Percentiles rank a stretch among this genome's conserved stretches.
Evolutionary conservation across 768 basidiomycete species (phyloP).

Genomic region (Pulveroboletus sp.): DNA sequence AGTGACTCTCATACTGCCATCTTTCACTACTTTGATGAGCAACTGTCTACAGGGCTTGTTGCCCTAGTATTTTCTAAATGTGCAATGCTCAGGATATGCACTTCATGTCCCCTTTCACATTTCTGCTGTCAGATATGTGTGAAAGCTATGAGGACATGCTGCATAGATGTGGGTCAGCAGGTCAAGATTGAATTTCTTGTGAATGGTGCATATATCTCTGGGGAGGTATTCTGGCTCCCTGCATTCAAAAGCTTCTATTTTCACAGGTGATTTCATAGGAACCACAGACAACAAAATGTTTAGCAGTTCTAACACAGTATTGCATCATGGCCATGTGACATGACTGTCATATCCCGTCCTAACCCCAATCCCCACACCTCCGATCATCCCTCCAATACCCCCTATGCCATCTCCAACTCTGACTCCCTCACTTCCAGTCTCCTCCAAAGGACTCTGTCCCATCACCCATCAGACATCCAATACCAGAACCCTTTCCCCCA

Average conservation of each 20-base stretch:
- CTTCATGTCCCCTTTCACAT: not conserved
- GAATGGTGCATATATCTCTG: constrained; percentile 16
- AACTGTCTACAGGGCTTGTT: constrained; percentile 16
- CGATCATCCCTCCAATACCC: too few species aligned
- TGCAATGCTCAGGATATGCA: constrained; percentile 21
- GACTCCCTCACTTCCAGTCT: too few species aligned
- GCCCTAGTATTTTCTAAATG: constrained; percentile 8
- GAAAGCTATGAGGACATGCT: constrained; percentile 28
- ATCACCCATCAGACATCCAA: too few species aligned
- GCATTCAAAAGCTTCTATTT: not conserved
- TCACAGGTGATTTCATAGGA: too few species aligned
- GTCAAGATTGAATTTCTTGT: constrained; percentile 16
- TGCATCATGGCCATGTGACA: not conserved
- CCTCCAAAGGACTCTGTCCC: too few species aligned
- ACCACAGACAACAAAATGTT: not conserved
- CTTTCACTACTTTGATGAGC: not conserved
- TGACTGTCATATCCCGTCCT: too few species aligned
- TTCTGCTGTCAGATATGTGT: constrained; percentile 9
- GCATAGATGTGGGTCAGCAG: constrained; percentile 17
- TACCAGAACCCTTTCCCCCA: too few species aligned
- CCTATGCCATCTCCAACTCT: too few species aligned
- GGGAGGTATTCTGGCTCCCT: not conserved
- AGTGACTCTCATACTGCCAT: not conserved
- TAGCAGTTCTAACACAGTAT: not conserved
- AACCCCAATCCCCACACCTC: too few species aligned